Evolutionary conservation across 148 eudicot species (phyloP).

Genomic region (Agrostemma githago): DNA sequence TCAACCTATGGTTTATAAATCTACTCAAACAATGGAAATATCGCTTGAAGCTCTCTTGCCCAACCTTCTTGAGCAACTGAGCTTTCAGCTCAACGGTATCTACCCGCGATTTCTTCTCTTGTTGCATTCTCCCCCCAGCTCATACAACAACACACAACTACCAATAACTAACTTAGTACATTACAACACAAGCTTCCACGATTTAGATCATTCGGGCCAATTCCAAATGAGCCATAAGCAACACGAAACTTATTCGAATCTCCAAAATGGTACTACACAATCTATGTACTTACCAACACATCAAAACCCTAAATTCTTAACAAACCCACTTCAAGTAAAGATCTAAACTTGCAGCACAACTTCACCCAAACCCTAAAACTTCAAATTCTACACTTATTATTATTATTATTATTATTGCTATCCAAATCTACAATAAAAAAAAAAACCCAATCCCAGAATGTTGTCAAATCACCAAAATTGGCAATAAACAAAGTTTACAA

Average conservation of each 20-base stretch:
- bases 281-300: constrained; percentile 22
- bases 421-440: constrained; percentile 20
- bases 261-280: constrained; percentile 21
- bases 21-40: constrained; percentile 42
- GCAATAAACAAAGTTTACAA: constrained; percentile 18
- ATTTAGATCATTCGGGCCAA: not conserved
- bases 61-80: constrained; percentile 49
- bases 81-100: constrained; percentile 46
- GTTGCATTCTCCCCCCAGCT: constrained; percentile 40
- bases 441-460: constrained; percentile 18
- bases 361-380: constrained; percentile 6
- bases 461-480: constrained; percentile 23
- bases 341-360: constrained; percentile 29
- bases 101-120: constrained; percentile 40
- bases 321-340: constrained; percentile 20
- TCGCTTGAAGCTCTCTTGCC: constrained; percentile 47
- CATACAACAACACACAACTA: constrained; percentile 26
- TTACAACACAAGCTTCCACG: not conserved
- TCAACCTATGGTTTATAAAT: constrained; percentile 41
- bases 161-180: constrained; percentile 9
- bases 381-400: not conserved
- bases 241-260: constrained; percentile 16
- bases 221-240: constrained; percentile 12
- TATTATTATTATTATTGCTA: not conserved
- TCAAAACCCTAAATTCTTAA: constrained; percentile 41